Conservation (phyloP, 169 alveolate species). For the Eimeria praecox region DNA sequence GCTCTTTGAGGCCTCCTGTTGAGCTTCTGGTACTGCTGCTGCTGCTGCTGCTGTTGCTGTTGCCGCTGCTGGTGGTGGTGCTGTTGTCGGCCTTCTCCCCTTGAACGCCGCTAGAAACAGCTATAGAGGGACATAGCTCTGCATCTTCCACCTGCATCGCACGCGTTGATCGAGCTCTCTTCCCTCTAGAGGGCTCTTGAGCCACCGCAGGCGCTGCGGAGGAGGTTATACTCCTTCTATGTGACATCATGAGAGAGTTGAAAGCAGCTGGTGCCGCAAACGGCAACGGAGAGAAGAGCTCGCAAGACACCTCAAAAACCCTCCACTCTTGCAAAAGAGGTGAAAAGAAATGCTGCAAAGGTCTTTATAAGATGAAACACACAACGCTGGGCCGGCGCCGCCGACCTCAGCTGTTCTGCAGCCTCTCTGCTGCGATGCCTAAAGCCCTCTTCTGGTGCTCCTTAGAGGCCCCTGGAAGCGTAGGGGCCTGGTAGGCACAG, state of each 20-base stretch:
- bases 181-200: background rate
- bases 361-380: background rate
- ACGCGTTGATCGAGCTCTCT: background rate
- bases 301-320: background rate
- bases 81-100: background rate
- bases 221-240: background rate
- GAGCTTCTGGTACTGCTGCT: slow-evolving; percentile 5
- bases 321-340: background rate
- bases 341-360: background rate
- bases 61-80: slow-evolving; percentile 11
- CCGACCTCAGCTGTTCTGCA: slow-evolving; percentile 9
- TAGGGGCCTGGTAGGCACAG: background rate
- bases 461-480: background rate
- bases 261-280: background rate
- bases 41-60: slow-evolving; percentile 24
- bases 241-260: background rate
- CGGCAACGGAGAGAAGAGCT: background rate
- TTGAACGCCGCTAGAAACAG: slow-evolving; percentile 20
- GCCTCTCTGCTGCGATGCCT: background rate
- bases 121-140: background rate
- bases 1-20: background rate
- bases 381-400: slow-evolving; percentile 19
- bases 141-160: slow-evolving; percentile 25
- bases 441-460: background rate
- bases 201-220: slow-evolving; percentile 12